phyloP scores from a whole-genome alignment of 805 yeast species.

The Debaryomyces prosopidis region DNA sequence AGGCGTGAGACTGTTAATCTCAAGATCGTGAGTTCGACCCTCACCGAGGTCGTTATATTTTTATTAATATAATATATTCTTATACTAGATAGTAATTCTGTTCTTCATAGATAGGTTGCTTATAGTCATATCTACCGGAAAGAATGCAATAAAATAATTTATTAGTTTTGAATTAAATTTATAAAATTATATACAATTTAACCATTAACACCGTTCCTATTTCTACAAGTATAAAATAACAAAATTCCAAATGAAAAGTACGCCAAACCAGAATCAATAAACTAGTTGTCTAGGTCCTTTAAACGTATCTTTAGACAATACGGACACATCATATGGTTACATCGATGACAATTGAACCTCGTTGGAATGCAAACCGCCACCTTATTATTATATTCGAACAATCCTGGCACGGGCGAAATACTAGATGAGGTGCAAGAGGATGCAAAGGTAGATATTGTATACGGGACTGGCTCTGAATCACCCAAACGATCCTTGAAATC shows the following conservation, averaged over 20 bases:
- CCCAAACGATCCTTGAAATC: not conserved
- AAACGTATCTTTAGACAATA: slow-evolving; percentile 37
- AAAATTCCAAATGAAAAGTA: not conserved
- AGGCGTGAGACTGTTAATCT: slow-evolving; percentile 23
- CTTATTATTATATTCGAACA: slow-evolving; percentile 6
- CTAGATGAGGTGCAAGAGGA: not conserved
- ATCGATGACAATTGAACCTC: slow-evolving; percentile 37
- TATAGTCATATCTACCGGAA: too few relatives aligned
- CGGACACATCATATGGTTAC: slow-evolving; percentile 46
- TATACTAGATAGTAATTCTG: too few relatives aligned
- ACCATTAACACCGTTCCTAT: too few relatives aligned
- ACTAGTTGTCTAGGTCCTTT: slow-evolving; percentile 22
- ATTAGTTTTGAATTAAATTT: too few relatives aligned
- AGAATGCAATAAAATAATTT: too few relatives aligned
- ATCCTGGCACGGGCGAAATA: not conserved
- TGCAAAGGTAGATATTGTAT: not conserved
- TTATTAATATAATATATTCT: too few relatives aligned
- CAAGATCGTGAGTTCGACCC: slow-evolving; percentile 22
- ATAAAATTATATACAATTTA: too few relatives aligned
- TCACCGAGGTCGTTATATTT: slow-evolving; percentile 16
- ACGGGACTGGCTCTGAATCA: not conserved
- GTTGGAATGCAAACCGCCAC: slow-evolving; percentile 29
- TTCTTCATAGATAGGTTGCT: too few relatives aligned
- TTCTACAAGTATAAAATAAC: not conserved
- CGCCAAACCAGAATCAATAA: not conserved